Evolutionary conservation across 306 rosid genomes (phyloP).

Genomic region (Parietaria judaica): DNA sequence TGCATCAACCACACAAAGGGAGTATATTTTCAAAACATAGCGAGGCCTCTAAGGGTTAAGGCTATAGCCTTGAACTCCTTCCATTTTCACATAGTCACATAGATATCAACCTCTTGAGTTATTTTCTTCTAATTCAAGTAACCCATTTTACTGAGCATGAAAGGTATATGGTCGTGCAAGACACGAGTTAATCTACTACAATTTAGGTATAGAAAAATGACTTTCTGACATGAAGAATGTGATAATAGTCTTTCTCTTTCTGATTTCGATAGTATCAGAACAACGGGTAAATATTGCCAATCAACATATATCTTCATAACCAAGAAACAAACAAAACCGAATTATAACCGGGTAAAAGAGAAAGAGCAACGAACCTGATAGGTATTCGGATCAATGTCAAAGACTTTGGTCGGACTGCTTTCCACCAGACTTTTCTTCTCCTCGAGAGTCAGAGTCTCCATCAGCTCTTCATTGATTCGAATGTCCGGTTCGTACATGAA

Average conservation of each 20-base stretch:
- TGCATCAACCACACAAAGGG: background rate
- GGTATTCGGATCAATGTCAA: conserved; percentile 61
- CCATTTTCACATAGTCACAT: background rate
- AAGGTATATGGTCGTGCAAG: background rate
- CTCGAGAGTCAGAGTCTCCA: conserved; percentile 71
- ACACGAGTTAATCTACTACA: background rate
- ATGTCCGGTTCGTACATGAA: conserved; percentile 93
- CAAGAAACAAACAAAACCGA: background rate
- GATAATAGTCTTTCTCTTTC: background rate
- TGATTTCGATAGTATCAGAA: background rate
- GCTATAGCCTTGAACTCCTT: background rate
- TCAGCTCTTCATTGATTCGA: conserved; percentile 79
- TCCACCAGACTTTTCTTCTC: conserved; percentile 84
- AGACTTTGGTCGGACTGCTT: conserved; percentile 82
- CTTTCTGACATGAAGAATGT: background rate
- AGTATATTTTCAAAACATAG: background rate
- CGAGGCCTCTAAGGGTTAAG: background rate
- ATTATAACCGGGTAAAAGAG: background rate
- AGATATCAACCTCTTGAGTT: background rate
- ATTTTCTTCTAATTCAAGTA: no score
- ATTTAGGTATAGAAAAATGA: background rate
- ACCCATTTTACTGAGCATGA: no score
- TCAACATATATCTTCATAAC: background rate
- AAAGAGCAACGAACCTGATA: conserved; percentile 54
- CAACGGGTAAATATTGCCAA: background rate